Evolutionary conservation across 2,329 filamentous ascomycete species (phyloP), one percentile per base, ranked within the genome.

Genomic region (Paecilomyces formosus): DNA sequence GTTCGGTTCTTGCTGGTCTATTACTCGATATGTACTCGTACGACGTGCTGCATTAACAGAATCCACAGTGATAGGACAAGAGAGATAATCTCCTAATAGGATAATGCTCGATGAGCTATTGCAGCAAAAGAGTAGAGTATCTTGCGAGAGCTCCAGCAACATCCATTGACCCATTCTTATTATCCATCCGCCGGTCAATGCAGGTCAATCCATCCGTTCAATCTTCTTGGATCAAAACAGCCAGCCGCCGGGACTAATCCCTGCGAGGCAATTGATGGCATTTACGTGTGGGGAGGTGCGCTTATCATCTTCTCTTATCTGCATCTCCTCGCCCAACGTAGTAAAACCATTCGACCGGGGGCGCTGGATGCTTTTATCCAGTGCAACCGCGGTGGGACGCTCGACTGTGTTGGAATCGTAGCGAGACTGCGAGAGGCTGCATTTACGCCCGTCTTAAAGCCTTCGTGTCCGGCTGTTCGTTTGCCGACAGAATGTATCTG

Each of bases 301-400:
- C 35, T 57, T 57, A 57, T 58, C 51, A 24, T 33, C 13, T 8
- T 35, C 54, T 13, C 35, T 53, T 54, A 61, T 58, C 58, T 62
- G 65, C 64, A 63, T 64, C 62, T 60, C 54, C 60, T 65, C 64
- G 35, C 68, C 67, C 56, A 68, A 68, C 61, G 54, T 24, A 61
- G 66, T 61, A 67, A 69, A 61, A 59, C 5, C 54, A 64, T 31
- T 35, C 31, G 50, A 39, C 21, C 11, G 15, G 13, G 15, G 49
- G 33, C 26, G n/a, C 18, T 30, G 35, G 26, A 53, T 21, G 28
- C 28, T 28, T 28, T 28, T 18, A 26, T 26, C 26, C 26, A 52
- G 39, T 30, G 49, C 21, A 26, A 54, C 28, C 56, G 24, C 33
- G 22, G 51, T 53, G 31, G 45, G 30, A 18, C 18, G 6, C 15